Base-by-base conservation (phyloP, 176 grass and related monocot genomes). In the Paspalum notatum region DNA sequence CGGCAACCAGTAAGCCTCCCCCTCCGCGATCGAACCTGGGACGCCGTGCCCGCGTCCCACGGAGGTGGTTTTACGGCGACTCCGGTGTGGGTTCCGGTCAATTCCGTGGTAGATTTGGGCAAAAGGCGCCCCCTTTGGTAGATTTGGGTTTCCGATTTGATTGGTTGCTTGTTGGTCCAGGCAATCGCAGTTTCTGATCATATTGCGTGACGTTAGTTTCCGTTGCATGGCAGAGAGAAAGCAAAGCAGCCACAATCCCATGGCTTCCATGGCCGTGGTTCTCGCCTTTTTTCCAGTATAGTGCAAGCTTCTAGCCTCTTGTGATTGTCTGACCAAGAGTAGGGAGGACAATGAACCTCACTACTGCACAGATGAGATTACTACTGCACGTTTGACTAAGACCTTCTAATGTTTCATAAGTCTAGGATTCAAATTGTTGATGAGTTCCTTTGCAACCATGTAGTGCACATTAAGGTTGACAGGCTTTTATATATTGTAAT, bases 1-100 rank as follows among this genome's bases (percentile, higher is more conserved):
- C 77, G 93, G 90, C 79, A 74, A 90, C 83, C 97, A 99, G 97
- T 99, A 86, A 85, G 90, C 46, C 68, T n/a, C 74, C 4, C 20
- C 24, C 46, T 2, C 16, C 16, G 21, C 83, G 83, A 82, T 86
- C 72, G 73, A 17, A 4, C 13, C 3, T 14, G 26, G 26, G 12
- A 5, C 27, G 49, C 20, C 3, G 9, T 11, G 4, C 8, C 25
- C 25, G 8, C 1, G 37, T 9, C 20, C 3, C n/a, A 17, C 65
- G 25, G 41, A 65, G 13, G 49, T 49, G 6, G 0, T 43, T 68
- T 47, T 10, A 46, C 11, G 22, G 72, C 15, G 42, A 42, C 48
- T 47, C 41, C 22, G 15, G 4, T 21, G 21, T 58, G 38, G 45
- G 72, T 46, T 72, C 6, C 14, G 24, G 24, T 39, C 67, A 18